phyloP scores from a whole-genome alignment of 2,329 filamentous ascomycete genomes.

The Hypoxylon sp. region DNA sequence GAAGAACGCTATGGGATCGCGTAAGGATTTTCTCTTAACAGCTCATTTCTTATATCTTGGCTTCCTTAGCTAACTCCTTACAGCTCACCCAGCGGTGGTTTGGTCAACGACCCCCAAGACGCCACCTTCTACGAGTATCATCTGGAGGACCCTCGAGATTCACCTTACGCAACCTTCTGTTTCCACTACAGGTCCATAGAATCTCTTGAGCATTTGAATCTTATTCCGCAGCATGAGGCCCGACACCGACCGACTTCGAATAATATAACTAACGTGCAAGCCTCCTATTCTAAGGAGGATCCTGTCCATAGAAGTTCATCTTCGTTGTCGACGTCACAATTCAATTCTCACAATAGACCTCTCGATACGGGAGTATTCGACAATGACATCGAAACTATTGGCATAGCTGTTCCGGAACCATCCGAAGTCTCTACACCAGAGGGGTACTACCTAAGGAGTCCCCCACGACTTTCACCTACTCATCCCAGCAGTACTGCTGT shows the following conservation, averaged over 20 bases:
- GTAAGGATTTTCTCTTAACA: slow-evolving; percentile 57
- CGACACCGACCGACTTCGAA: slow-evolving; percentile 22
- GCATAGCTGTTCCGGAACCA: slow-evolving; percentile 22
- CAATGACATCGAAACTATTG: slow-evolving; percentile 10
- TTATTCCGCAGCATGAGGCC: slow-evolving; percentile 58
- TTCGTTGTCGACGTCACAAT: slow-evolving; percentile 24
- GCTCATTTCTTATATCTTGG: slow-evolving; percentile 20
- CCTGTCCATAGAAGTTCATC: slow-evolving; percentile 11
- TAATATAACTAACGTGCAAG: slow-evolving; percentile 6
- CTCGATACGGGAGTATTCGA: slow-evolving; percentile 37
- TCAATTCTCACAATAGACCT: slow-evolving; percentile 32
- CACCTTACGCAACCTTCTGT: slow-evolving; percentile 67
- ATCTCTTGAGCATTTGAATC: slow-evolving; percentile 63
- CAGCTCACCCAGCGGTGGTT: slow-evolving; percentile 68
- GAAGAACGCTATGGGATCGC: slow-evolving; percentile 68
- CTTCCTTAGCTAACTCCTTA: slow-evolving; percentile 22
- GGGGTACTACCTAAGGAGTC: slow-evolving; percentile 42
- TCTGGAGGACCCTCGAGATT: slow-evolving; percentile 66
- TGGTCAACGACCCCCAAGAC: slow-evolving; percentile 67
- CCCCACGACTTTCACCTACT: slow-evolving; percentile 34
- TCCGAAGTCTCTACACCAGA: slow-evolving; percentile 10
- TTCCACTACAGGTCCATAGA: slow-evolving; percentile 71
- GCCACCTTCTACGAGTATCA: slow-evolving; percentile 68
- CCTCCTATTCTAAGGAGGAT: neutral
- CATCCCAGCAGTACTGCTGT: neutral